Conservation (phyloP, 1,139 yeast genomes). For the Suhomyces anneliseae region DNA sequence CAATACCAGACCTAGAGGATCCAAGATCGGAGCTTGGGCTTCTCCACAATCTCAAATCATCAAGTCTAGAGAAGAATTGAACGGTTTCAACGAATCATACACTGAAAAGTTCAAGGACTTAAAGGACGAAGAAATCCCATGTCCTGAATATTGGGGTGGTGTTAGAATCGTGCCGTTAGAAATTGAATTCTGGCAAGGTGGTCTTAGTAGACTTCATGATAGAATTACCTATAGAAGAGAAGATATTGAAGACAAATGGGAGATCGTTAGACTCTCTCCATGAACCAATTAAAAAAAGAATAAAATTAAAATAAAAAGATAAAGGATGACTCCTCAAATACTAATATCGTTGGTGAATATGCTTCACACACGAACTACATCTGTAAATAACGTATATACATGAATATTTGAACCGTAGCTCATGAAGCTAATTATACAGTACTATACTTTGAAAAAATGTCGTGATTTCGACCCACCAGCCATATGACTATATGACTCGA, state of each 20-base stretch:
- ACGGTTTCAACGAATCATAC: constrained; percentile 46
- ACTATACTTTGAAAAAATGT: too few relatives aligned
- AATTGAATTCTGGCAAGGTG: constrained; percentile 97
- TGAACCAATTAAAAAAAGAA: constrained; percentile 18
- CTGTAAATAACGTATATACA: not conserved
- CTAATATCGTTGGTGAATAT: too few relatives aligned
- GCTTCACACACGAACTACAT: not conserved
- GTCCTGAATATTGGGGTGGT: constrained; percentile 98
- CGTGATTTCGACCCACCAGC: too few relatives aligned
- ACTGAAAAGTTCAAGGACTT: constrained; percentile 60
- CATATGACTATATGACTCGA: too few relatives aligned
- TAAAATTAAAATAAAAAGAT: too few relatives aligned
- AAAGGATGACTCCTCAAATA: too few relatives aligned
- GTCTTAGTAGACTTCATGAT: constrained; percentile 87
- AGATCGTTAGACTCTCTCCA: constrained; percentile 72
- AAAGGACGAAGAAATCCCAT: constrained; percentile 65
- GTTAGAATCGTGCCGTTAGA: constrained; percentile 82
- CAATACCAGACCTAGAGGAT: constrained; percentile 86
- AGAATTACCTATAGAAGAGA: constrained; percentile 74
- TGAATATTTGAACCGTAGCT: not conserved
- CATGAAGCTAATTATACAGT: not conserved
- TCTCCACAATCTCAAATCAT: constrained; percentile 79
- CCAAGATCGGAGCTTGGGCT: constrained; percentile 96
- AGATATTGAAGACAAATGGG: constrained; percentile 53
- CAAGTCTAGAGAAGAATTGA: constrained; percentile 59